A percentile compares a stretch with the other conserved stretches of the same genome.
Conservation (phyloP, 2,329 filamentous ascomycete species). For the Beauveria sp. region DNA sequence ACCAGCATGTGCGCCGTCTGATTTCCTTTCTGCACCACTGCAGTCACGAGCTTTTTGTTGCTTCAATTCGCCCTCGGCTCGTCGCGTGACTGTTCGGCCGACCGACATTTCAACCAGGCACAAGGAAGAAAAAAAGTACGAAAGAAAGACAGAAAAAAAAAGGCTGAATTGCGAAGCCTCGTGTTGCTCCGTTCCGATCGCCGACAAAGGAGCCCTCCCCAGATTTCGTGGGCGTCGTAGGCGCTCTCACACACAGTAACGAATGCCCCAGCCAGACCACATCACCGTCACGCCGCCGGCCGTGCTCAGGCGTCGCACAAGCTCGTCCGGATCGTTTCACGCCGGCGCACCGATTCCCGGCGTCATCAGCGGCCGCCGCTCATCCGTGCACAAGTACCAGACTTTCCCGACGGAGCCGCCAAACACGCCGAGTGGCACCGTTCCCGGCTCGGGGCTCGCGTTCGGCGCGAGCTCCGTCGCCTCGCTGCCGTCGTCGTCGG, state of each 20-base stretch:
- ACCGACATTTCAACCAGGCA: background rate
- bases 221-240: background rate
- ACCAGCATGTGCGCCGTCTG: background rate
- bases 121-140: background rate
- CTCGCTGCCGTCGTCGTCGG: slow-evolving; percentile 10
- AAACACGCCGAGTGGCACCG: slow-evolving; percentile 51
- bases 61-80: background rate
- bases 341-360: slow-evolving; percentile 42
- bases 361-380: slow-evolving; percentile 24
- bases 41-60: background rate
- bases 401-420: slow-evolving; percentile 74
- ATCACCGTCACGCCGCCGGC: slow-evolving; percentile 7
- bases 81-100: background rate
- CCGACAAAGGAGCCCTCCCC: background rate
- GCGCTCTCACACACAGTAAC: background rate
- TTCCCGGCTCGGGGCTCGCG: slow-evolving; percentile 21
- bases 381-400: slow-evolving; percentile 58
- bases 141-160: background rate
- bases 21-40: background rate
- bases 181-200: background rate
- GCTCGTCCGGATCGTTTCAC: slow-evolving; percentile 42
- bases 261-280: slow-evolving; percentile 10
- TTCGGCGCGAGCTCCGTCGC: slow-evolving; percentile 13
- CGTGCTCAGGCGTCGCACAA: slow-evolving; percentile 10
- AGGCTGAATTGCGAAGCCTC: background rate